Evolutionary conservation across 2,329 filamentous ascomycete species (phyloP).

Genomic region (Aspergillus terreus): DNA sequence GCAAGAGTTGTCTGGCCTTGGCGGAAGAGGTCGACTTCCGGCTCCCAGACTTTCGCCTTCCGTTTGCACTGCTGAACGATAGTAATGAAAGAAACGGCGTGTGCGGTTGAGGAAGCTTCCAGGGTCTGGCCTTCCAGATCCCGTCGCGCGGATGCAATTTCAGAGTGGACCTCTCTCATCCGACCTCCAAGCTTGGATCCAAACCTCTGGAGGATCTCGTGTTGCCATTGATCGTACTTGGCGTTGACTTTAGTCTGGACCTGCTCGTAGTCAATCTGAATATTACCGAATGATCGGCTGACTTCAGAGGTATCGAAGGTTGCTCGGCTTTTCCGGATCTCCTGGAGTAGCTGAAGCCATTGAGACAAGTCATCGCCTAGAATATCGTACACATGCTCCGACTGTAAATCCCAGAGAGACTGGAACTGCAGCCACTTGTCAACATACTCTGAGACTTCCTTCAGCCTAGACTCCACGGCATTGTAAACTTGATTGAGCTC

Average conservation of each 20-base stretch:
- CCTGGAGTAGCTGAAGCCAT: conserved; percentile 94
- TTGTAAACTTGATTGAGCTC: conserved; percentile 76
- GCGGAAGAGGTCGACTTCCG: conserved; percentile 91
- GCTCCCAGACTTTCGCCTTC: conserved; percentile 89
- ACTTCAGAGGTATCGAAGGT: conserved; percentile 98
- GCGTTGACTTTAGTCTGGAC: conserved; percentile 98
- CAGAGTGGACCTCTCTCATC: conserved; percentile 87
- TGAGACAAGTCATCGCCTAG: conserved; percentile 86
- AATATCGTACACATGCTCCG: conserved; percentile 89
- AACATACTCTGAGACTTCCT: conserved; percentile 77
- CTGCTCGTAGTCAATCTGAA: conserved; percentile 96
- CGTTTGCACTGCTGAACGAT: conserved; percentile 95
- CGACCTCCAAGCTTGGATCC: conserved; percentile 81
- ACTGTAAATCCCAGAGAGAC: conserved; percentile 95
- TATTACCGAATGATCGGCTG: conserved; percentile 85
- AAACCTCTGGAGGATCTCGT: conserved; percentile 93
- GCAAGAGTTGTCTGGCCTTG: conserved; percentile 91
- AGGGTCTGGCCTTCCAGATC: conserved; percentile 90
- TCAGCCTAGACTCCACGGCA: conserved; percentile 77
- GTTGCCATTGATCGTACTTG: conserved; percentile 99
- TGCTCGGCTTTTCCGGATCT: conserved; percentile 89
- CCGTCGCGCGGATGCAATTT: conserved; percentile 84
- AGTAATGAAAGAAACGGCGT: conserved; percentile 97
- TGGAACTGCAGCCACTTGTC: conserved; percentile 99
- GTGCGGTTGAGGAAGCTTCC: conserved; percentile 90